Evolutionary conservation across 441 rosid genomes (phyloP).

Genomic region (Euphorbia celastroides): DNA sequence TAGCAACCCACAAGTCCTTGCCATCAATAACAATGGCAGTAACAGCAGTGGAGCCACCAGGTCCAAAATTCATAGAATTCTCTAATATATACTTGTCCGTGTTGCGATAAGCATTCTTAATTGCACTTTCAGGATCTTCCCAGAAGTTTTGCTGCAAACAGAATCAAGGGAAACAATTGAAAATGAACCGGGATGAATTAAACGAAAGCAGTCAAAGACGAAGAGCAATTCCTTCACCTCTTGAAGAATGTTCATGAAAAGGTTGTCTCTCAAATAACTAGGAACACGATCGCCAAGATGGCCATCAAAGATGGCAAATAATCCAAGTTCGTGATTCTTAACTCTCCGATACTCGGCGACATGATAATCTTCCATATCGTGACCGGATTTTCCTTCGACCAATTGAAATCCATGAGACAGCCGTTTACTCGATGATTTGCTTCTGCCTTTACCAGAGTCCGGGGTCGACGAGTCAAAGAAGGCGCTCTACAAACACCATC

Average conservation of each 20-base stretch:
- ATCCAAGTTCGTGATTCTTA: constrained; percentile 48
- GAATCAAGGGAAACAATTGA: not conserved
- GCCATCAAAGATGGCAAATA: constrained; percentile 65
- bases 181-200: not conserved
- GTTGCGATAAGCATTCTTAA: constrained; percentile 44
- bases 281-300: constrained; percentile 71
- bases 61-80: constrained; percentile 50
- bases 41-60: constrained; percentile 70
- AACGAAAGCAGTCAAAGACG: not conserved
- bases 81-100: constrained; percentile 47
- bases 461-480: constrained; percentile 38
- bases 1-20: constrained; percentile 58
- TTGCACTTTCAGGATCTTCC: constrained; percentile 41
- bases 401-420: constrained; percentile 58
- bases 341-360: constrained; percentile 48
- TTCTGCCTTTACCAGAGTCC: constrained; percentile 49
- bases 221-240: constrained; percentile 27
- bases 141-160: constrained; percentile 43
- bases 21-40: constrained; percentile 63
- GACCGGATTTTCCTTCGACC: constrained; percentile 62
- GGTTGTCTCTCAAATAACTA: constrained; percentile 43
- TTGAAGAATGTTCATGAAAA: constrained; percentile 52
- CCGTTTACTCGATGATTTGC: constrained; percentile 31
- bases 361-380: constrained; percentile 71
- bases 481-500: constrained; percentile 21